These are phyloP conservation scores for Ciborinia camelliae DNA, from an alignment of 2,329 filamentous ascomycete species.

Conservation along the genomic window DNA sequence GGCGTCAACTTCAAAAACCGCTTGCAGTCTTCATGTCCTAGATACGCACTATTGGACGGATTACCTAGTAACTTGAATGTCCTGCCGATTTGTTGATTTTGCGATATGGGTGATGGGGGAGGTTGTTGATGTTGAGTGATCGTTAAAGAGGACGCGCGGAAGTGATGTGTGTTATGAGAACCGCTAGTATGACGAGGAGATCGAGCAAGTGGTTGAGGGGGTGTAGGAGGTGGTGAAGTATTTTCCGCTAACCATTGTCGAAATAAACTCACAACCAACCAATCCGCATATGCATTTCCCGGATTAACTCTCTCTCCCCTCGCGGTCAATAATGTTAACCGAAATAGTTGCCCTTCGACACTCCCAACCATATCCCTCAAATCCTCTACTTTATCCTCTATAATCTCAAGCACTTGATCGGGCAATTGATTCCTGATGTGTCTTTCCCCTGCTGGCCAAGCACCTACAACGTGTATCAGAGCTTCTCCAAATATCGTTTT, in stretches of 20 bases:
- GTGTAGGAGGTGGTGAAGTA: constrained; percentile 65
- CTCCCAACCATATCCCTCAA: constrained; percentile 77
- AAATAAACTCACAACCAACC: constrained; percentile 84
- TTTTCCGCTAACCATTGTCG: constrained; percentile 92
- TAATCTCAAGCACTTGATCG: constrained; percentile 75
- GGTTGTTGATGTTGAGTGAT: constrained; percentile 16
- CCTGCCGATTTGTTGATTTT: constrained; percentile 52
- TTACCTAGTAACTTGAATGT: constrained; percentile 75
- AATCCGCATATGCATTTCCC: constrained; percentile 77
- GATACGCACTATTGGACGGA: constrained; percentile 58
- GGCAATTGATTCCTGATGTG: constrained; percentile 72
- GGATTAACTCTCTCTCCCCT: constrained; percentile 81
- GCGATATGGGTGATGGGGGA: constrained; percentile 7
- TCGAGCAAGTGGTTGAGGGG: constrained; percentile 33
- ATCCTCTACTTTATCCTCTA: constrained; percentile 93
- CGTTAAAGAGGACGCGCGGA: constrained; percentile 44
- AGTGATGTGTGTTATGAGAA: constrained; percentile 38
- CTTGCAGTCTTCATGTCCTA: constrained; percentile 85
- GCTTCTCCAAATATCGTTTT: constrained; percentile 84
- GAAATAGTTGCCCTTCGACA: constrained; percentile 78
- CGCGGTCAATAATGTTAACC: constrained; percentile 69
- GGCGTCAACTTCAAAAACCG: constrained; percentile 80
- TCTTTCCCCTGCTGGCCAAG: constrained; percentile 80
- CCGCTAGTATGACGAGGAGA: constrained; percentile 26
- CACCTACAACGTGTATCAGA: constrained; percentile 87